A percentile compares a stretch with the other conserved stretches of the same genome.
These are phyloP conservation scores for Ophiosphaerella korrae DNA, from an alignment of 2,329 filamentous ascomycete species.

Conservation along the genomic window DNA sequence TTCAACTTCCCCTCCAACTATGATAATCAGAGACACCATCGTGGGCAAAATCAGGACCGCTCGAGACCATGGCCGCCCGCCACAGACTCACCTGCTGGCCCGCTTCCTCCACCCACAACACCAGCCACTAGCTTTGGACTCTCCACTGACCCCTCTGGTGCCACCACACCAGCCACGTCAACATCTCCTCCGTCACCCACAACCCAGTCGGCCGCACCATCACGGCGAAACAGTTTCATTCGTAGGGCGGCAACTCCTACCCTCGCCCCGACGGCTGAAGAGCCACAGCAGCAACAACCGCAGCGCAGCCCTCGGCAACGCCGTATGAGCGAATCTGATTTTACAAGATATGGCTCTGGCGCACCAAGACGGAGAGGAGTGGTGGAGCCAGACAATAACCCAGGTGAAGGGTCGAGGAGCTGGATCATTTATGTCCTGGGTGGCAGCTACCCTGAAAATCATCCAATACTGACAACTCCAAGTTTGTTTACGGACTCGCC, in stretches of 20 bases:
- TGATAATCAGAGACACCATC: slow-evolving; percentile 60
- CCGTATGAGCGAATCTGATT: slow-evolving; percentile 64
- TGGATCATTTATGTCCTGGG: slow-evolving; percentile 76
- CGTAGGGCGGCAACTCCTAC: slow-evolving; percentile 48
- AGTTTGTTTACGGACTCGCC: slow-evolving; percentile 73
- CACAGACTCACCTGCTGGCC: slow-evolving; percentile 63
- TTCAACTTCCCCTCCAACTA: slow-evolving; percentile 57
- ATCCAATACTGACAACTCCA: slow-evolving; percentile 71
- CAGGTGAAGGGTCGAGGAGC: slow-evolving; percentile 64
- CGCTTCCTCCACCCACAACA: slow-evolving; percentile 67
- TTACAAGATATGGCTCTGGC: slow-evolving; percentile 65
- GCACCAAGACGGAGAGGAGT: slow-evolving; percentile 68
- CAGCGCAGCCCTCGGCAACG: slow-evolving; percentile 57
- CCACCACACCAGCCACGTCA: slow-evolving; percentile 47
- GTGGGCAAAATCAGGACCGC: slow-evolving; percentile 47
- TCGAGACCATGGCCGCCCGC: slow-evolving; percentile 51
- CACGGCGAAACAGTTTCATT: slow-evolving; percentile 48
- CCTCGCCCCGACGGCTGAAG: slow-evolving; percentile 51
- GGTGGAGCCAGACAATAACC: slow-evolving; percentile 61
- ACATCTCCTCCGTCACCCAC: slow-evolving; percentile 43
- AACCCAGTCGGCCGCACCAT: slow-evolving; percentile 40
- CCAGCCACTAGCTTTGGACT: slow-evolving; percentile 62
- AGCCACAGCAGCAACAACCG: slow-evolving; percentile 43
- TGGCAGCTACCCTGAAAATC: slow-evolving; percentile 71
- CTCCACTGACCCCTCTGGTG: slow-evolving; percentile 60